phyloP scores from a whole-genome alignment of 768 basidiomycete genomes.

The Lyophyllum shimeji region DNA sequence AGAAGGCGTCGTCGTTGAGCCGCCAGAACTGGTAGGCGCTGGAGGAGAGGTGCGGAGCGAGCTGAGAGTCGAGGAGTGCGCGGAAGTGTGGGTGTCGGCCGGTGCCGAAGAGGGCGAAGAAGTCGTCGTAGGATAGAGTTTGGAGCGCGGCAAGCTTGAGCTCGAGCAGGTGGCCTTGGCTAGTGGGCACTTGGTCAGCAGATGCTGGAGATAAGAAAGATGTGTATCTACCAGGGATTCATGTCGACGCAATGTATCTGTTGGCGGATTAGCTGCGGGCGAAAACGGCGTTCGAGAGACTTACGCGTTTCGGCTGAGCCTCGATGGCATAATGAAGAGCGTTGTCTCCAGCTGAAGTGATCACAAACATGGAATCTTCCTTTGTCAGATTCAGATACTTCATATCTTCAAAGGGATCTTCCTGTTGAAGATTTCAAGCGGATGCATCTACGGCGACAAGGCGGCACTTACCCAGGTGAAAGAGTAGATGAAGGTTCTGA shows the following conservation, averaged over 20 bases:
- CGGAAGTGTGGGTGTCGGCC: conserved; percentile 63
- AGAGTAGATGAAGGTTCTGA: conserved; percentile 61
- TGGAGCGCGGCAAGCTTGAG: conserved; percentile 72
- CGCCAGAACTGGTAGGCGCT: conserved; percentile 79
- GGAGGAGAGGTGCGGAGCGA: conserved; percentile 70
- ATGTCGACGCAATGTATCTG: conserved; percentile 73
- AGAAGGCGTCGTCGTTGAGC: conserved; percentile 49
- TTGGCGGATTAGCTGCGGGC: conserved; percentile 4
- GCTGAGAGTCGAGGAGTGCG: conserved; percentile 52
- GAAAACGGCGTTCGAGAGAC: conserved; percentile 10
- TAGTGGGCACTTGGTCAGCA: conserved; percentile 17
- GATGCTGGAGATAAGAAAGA: conserved; percentile 3
- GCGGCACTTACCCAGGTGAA: conserved; percentile 54
- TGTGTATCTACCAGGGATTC: conserved; percentile 53
- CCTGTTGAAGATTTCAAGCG: conserved; percentile 32
- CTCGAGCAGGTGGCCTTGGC: conserved; percentile 77
- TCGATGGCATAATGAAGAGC: conserved; percentile 76
- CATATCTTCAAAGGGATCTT: conserved; percentile 78
- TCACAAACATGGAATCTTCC: conserved; percentile 69
- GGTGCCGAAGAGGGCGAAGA: conserved; percentile 66
- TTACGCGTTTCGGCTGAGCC: conserved; percentile 53
- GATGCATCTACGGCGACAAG: background rate
- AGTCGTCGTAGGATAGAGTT: conserved; percentile 55
- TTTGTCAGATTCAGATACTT: conserved; percentile 53
- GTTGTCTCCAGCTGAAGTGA: conserved; percentile 81